Percentiles rank a stretch among this genome's conserved stretches.
Conservation (phyloP, 2,329 filamentous ascomycete species). For the Fusarium annulatum region DNA sequence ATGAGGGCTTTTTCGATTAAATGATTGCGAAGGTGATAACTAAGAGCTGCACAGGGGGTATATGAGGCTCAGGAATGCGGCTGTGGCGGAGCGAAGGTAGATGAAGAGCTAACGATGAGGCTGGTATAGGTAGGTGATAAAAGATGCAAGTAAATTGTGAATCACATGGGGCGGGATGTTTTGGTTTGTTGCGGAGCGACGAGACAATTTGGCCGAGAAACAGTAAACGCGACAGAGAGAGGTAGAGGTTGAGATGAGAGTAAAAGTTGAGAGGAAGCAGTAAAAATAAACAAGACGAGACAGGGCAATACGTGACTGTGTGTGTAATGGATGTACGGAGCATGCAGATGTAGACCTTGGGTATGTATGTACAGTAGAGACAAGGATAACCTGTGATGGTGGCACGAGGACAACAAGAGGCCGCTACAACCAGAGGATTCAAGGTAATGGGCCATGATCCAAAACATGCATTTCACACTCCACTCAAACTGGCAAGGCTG, state of each 20-base stretch:
- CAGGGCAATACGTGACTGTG: conserved; percentile 3
- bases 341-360: neutral
- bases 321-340: conserved; percentile 1
- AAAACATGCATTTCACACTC: conserved; percentile 28
- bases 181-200: conserved; percentile 39
- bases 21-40: neutral
- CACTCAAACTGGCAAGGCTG: conserved; percentile 18
- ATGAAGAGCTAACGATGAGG: conserved; percentile 30
- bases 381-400: conserved; percentile 32
- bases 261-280: neutral
- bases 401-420: conserved; percentile 33
- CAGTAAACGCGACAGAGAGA: conserved; percentile 8
- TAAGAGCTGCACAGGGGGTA: conserved; percentile 19
- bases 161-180: conserved; percentile 43
- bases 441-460: conserved; percentile 24
- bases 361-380: conserved; percentile 1
- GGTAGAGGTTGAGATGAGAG: neutral
- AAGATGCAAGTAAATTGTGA: conserved; percentile 20
- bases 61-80: conserved; percentile 16
- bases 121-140: conserved; percentile 11
- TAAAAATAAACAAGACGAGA: conserved; percentile 18
- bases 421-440: conserved; percentile 19
- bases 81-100: conserved; percentile 27
- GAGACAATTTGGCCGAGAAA: conserved; percentile 4
- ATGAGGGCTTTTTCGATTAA: conserved; percentile 54